Conservation (phyloP, 2,329 filamentous ascomycete genomes). For the Fusarium sp. region DNA sequence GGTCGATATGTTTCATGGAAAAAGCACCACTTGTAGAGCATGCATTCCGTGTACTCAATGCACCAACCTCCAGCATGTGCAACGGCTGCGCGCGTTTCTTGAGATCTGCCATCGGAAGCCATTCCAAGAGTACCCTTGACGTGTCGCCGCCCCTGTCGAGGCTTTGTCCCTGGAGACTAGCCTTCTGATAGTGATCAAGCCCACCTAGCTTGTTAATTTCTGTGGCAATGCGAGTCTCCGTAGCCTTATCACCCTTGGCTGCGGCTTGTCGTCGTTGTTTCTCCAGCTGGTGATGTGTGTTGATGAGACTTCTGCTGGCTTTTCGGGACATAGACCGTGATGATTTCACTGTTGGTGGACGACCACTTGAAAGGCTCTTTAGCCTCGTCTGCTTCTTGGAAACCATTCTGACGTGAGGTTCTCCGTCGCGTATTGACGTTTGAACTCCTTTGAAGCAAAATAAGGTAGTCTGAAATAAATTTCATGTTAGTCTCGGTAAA, state of each 20-base stretch:
- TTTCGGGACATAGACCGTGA: conserved; percentile 71
- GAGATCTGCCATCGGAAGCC: conserved; percentile 59
- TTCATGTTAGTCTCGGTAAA: conserved; percentile 30
- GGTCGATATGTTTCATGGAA: conserved; percentile 84
- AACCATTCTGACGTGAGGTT: conserved; percentile 54
- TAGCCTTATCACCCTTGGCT: conserved; percentile 61
- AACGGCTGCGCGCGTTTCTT: conserved; percentile 52
- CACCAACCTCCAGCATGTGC: conserved; percentile 87
- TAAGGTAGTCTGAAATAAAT: conserved; percentile 17
- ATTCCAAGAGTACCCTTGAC: conserved; percentile 71
- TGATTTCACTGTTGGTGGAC: conserved; percentile 66
- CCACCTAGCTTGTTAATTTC: conserved; percentile 71
- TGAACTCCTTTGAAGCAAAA: background rate
- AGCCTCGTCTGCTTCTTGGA: conserved; percentile 57
- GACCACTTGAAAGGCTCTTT: conserved; percentile 61
- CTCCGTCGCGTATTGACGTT: conserved; percentile 1
- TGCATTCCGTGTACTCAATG: conserved; percentile 84
- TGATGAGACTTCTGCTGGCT: conserved; percentile 72
- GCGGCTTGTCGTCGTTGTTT: conserved; percentile 70
- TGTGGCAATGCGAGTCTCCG: conserved; percentile 59
- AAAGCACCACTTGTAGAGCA: conserved; percentile 80
- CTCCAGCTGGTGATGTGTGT: conserved; percentile 72
- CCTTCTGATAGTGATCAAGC: conserved; percentile 72
- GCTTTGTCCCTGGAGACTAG: conserved; percentile 75
- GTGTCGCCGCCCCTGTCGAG: conserved; percentile 75